phyloP scores from a whole-genome alignment of 2,329 filamentous ascomycete genomes.

The Xylariaceae sp. region DNA sequence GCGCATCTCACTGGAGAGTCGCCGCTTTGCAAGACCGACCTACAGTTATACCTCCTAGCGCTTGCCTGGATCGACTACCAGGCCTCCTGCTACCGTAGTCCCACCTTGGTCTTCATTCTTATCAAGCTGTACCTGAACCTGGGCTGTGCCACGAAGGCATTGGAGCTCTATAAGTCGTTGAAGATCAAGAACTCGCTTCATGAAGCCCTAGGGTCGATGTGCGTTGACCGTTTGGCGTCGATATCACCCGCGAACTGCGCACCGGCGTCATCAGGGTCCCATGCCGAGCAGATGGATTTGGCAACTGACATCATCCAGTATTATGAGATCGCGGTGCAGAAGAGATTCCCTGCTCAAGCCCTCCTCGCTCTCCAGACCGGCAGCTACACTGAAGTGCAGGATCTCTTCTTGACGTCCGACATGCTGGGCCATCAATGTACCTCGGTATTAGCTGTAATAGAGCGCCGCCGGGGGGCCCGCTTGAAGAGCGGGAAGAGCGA shows the following conservation, averaged over 20 bases:
- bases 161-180: slow-evolving; percentile 44
- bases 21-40: slow-evolving; percentile 22
- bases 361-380: slow-evolving; percentile 45
- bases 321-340: slow-evolving; percentile 39
- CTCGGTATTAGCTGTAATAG: slow-evolving; percentile 46
- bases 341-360: slow-evolving; percentile 35
- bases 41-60: slow-evolving; percentile 41
- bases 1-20: slow-evolving; percentile 12
- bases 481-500: slow-evolving; percentile 37
- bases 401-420: slow-evolving; percentile 41
- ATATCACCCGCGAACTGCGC: slow-evolving; percentile 41
- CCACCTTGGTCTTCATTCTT: slow-evolving; percentile 44
- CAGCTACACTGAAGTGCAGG: slow-evolving; percentile 47
- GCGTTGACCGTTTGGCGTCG: slow-evolving; percentile 50
- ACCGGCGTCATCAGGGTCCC: slow-evolving; percentile 12
- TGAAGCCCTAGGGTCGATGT: slow-evolving; percentile 50
- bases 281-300: slow-evolving; percentile 20
- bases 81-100: slow-evolving; percentile 37
- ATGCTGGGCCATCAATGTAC: slow-evolving; percentile 46
- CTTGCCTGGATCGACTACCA: slow-evolving; percentile 46
- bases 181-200: slow-evolving; percentile 53
- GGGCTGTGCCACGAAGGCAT: slow-evolving; percentile 43
- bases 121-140: slow-evolving; percentile 47
- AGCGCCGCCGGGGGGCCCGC: slow-evolving; percentile 44
- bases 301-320: slow-evolving; percentile 41